Evolutionary conservation across 768 basidiomycete species (phyloP), one percentile per base, ranked within the genome.

Genomic region (Clitopilus passeckerianus): DNA sequence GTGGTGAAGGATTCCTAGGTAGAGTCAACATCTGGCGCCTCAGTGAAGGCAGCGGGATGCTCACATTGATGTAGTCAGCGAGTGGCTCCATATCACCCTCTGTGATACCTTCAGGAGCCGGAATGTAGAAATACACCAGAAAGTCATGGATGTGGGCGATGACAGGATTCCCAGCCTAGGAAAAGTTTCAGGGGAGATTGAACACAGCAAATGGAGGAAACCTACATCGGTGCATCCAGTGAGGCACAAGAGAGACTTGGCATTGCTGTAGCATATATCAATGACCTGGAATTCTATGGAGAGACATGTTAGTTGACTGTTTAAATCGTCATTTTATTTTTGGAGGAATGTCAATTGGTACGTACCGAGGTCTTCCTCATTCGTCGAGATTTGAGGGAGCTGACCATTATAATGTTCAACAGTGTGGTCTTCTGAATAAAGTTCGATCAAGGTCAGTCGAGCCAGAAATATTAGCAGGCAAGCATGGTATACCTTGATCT

Each of bases 261-360:
- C 8, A 12, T 27, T 27, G 34, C 20, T 44, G 30, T 68, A 66
- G 20, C 60, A 58, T 46, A 70, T 66, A 41, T 73, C 71, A 27
- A 71, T 50, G 16, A 65, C 64, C 60, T 73, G 72, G 55, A 73
- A 72, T 4, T 64, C 72, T 73, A 34, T 1, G 20, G 24, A 15
- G 5, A 24, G 7, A 0, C 9, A 12, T 22, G 18, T 7, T 35
- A 7, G 7, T 35, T 7, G 34, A 35, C 34, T n/a, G n/a, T n/a
- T n/a, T n/a, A n/a, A 30, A 30, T 7, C 3, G 3, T 30, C 27
- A 30, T 30, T 4, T 30, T 30, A 30, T 30, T 7, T 7, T 7
- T 7, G 27, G n/a, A n/a, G n/a, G n/a, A n/a, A n/a, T 30, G 7
- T 30, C 27, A 4, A 7, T 30, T 30, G 27, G 27, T 3, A 30